These are phyloP conservation scores for Fonsecaea pedrosoi DNA, from an alignment of 2,329 filamentous ascomycete species.

Conservation along the genomic window DNA sequence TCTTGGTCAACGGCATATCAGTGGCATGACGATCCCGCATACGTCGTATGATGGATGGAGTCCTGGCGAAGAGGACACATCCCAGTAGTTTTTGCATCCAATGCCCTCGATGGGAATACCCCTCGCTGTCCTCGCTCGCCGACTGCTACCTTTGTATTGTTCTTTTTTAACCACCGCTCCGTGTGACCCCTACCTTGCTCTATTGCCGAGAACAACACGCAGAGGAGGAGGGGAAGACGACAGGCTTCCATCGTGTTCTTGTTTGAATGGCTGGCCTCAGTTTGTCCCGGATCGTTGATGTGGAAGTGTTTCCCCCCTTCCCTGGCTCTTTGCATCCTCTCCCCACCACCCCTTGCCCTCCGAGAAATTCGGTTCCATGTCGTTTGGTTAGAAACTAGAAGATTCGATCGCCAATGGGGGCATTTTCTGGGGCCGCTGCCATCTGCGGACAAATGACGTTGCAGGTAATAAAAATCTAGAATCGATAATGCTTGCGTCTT, in stretches of 20 bases:
- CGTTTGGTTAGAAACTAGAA: background rate
- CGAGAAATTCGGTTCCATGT: too few species aligned
- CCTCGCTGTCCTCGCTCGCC: background rate
- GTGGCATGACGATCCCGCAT: constrained; percentile 9
- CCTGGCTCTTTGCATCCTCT: too few species aligned
- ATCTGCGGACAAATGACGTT: constrained; percentile 13
- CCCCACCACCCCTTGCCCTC: too few species aligned
- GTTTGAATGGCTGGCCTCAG: too few species aligned
- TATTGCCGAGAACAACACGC: too few species aligned
- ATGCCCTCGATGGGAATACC: background rate
- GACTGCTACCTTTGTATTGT: background rate
- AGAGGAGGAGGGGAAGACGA: too few species aligned
- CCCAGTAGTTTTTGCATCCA: background rate
- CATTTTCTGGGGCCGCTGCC: background rate
- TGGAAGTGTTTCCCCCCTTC: too few species aligned
- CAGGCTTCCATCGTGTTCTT: background rate
- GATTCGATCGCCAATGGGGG: constrained; percentile 4
- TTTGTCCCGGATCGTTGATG: too few species aligned
- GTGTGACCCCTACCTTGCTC: background rate
- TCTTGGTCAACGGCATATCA: background rate
- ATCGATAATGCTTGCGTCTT: background rate
- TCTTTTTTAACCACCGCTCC: background rate
- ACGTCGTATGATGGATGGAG: constrained; percentile 1
- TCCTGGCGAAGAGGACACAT: background rate
- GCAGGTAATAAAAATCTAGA: constrained; percentile 4